These are phyloP conservation scores for Crataegus laevigata DNA, from an alignment of 306 rosid species.

Conservation along the genomic window DNA sequence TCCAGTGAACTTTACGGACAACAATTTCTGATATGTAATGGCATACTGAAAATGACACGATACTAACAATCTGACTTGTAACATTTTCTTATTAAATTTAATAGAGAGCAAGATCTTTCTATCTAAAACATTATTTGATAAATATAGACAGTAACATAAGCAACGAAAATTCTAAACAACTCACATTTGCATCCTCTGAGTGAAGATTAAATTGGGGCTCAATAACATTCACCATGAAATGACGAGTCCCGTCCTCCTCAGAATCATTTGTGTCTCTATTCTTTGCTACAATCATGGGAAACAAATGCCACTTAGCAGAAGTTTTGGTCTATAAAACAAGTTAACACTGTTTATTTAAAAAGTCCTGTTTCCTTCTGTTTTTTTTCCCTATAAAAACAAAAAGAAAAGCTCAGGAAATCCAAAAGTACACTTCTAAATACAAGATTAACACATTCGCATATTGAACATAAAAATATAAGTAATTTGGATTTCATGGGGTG, in stretches of 20 bases:
- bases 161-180: constrained; percentile 17
- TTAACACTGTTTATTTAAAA: neutral
- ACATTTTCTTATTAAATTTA: neutral
- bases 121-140: neutral
- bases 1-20: neutral
- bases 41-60: neutral
- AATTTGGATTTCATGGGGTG: constrained; percentile 4
- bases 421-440: neutral
- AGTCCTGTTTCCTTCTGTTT: neutral
- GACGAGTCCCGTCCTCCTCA: constrained; percentile 68
- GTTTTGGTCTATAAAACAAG: neutral
- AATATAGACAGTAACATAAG: neutral
- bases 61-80: neutral
- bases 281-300: constrained; percentile 48
- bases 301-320: constrained; percentile 28
- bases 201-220: constrained; percentile 99
- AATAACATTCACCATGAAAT: constrained; percentile 93
- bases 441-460: neutral
- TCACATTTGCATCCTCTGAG: constrained; percentile 95
- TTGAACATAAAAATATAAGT: neutral
- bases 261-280: constrained; percentile 40
- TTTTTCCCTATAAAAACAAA: neutral
- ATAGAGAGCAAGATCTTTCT: neutral
- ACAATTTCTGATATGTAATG: neutral
- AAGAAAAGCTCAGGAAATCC: neutral